Base-by-base conservation (phyloP, 306 rosid species). In the Betula pendula region DNA sequence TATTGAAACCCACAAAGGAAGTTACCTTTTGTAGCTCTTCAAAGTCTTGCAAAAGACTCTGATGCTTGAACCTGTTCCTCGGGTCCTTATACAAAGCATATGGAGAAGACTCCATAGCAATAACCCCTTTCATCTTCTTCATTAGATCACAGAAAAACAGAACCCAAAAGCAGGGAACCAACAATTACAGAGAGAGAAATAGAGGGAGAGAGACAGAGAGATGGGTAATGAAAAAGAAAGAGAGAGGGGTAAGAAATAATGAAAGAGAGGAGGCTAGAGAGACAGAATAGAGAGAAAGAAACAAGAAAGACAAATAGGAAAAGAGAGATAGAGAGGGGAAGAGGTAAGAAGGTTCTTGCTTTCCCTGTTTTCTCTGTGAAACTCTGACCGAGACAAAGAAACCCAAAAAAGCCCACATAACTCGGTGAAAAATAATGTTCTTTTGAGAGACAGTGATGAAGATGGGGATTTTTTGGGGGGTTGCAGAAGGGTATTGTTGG, bases 401-500 rank as follows among this genome's bases (percentile, higher is more conserved):
- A 79, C 90, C 92, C 86, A 82, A 89, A 96, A 91, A 90, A 88
- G 99, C 90, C 97, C 97, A 92, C 98, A 89, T 91, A 90, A 92
- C 91, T 88, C 94, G 96, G 97, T 89, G 94, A 81, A 88, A 92
- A 95, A 92, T 79, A 89, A 83, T 85, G 78, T 82, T 88, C 45
- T 87, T 84, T 88, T 85, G 93, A 83, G 76, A 82, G 88, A 92
- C 88, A 90, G 90, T 91, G 99, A 96, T 86, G 98, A 93, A 96
- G 99, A 96, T 87, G 89, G 96, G 70, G 88, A 81, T 83, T 82
- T 92, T 89, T 94, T 89, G 89, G 90, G 93, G 95, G 81, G 92
- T 93, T 88, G 97, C 99, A 95, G 99, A 91, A 90, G 99, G 99
- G 99, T 42, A 95, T 84, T 82, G 82, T 86, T 84, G 99, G 90